phyloP scores from a whole-genome alignment of 257 asterid species.

The Fraxinus anomala region DNA sequence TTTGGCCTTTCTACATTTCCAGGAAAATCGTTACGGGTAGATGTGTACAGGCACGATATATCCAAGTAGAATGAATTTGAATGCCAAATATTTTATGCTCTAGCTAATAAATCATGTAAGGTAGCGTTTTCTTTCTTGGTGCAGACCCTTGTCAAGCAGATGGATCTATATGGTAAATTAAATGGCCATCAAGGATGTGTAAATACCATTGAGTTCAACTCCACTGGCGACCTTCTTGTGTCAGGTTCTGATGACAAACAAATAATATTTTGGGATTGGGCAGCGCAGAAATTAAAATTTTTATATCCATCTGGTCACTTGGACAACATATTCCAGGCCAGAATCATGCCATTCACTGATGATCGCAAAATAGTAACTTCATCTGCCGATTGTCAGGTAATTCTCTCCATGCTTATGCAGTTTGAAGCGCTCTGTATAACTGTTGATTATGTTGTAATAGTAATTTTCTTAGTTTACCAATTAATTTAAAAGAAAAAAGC shows the following conservation, averaged over 20 bases:
- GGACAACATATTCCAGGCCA: slow-evolving; percentile 73
- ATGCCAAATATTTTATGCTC: neutral
- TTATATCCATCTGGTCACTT: slow-evolving; percentile 77
- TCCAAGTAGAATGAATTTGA: neutral
- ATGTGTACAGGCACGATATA: neutral
- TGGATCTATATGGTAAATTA: slow-evolving; percentile 62
- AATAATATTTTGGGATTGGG: slow-evolving; percentile 83
- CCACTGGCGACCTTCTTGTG: slow-evolving; percentile 65
- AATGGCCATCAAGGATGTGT: slow-evolving; percentile 76
- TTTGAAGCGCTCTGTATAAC: slow-evolving; percentile 2
- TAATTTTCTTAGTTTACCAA: slow-evolving; percentile 8
- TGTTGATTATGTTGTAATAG: slow-evolving; percentile 2
- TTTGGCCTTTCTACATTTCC: neutral
- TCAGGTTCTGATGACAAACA: slow-evolving; percentile 80
- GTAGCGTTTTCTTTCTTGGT: slow-evolving; percentile 25
- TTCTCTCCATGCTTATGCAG: slow-evolving; percentile 14
- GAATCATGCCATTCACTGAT: slow-evolving; percentile 70
- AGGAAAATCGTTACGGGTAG: neutral
- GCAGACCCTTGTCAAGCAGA: slow-evolving; percentile 54
- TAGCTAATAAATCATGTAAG: neutral
- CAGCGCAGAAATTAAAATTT: slow-evolving; percentile 42
- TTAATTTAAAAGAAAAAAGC: neutral
- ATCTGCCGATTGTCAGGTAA: slow-evolving; percentile 84
- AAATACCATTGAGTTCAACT: slow-evolving; percentile 69
- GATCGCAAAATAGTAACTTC: slow-evolving; percentile 70